phyloP scores from a whole-genome alignment of 1,284 basidiomycete species.

The Malassezia arunalokei region DNA sequence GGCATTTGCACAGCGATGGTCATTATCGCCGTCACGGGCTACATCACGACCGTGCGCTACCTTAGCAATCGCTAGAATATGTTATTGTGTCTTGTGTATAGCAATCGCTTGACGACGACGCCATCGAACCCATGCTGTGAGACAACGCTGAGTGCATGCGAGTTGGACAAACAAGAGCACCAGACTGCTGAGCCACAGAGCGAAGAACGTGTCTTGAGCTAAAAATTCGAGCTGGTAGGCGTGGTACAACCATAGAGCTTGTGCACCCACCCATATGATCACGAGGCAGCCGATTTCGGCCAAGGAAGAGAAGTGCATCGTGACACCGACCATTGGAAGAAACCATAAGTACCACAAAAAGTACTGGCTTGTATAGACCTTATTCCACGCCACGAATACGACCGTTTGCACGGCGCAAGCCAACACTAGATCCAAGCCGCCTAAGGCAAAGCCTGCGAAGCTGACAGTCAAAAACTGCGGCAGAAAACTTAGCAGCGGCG shows the following conservation, averaged over 20 bases:
- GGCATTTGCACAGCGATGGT: conserved; percentile 40
- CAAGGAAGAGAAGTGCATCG: conserved; percentile 50
- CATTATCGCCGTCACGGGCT: conserved; percentile 37
- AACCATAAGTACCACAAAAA: conserved; percentile 95
- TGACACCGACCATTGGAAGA: conserved; percentile 67
- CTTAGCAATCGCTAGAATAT: conserved; percentile 22
- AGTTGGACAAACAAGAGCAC: conserved; percentile 26
- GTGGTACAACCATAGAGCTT: conserved; percentile 37
- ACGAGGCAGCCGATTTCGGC: conserved; percentile 11
- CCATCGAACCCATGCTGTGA: conserved; percentile 27
- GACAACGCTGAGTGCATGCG: conserved; percentile 18
- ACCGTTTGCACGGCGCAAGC: conserved; percentile 85
- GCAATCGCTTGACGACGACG: background rate
- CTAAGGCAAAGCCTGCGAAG: conserved; percentile 58
- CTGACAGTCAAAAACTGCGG: conserved; percentile 63
- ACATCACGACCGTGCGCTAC: conserved; percentile 41
- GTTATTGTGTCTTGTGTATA: conserved; percentile 1
- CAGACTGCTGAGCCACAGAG: conserved; percentile 30
- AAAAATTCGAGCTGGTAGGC: conserved; percentile 41
- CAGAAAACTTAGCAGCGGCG: conserved; percentile 45
- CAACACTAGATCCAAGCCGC: conserved; percentile 57
- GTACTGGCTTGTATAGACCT: conserved; percentile 98
- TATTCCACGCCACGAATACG: conserved; percentile 86
- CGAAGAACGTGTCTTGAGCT: conserved; percentile 29
- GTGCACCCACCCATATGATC: conserved; percentile 59